These are phyloP conservation scores for Pichia inconspicua DNA, from an alignment of 1,139 yeast species.

Conservation along the genomic window DNA sequence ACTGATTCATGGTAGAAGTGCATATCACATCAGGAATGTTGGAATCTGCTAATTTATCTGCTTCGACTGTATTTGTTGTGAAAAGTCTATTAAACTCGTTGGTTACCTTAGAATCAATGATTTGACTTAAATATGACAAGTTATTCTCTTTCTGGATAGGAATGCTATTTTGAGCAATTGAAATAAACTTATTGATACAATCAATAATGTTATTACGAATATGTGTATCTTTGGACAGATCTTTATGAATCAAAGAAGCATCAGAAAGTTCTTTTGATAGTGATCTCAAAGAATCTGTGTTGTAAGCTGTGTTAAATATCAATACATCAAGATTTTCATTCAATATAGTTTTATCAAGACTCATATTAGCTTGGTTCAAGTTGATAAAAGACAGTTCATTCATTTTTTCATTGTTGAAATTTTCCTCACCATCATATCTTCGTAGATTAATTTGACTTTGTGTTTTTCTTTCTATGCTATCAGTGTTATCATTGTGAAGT, in stretches of 20 bases:
- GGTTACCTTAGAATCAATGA: constrained; percentile 15
- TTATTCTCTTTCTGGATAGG: constrained; percentile 13
- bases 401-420: not conserved
- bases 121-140: constrained; percentile 18
- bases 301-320: not conserved
- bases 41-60: constrained; percentile 8
- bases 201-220: constrained; percentile 2
- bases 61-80: not conserved
- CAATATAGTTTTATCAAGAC: not conserved
- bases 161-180: constrained; percentile 3
- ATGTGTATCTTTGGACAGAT: not conserved
- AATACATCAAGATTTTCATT: not conserved
- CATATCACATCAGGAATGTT: constrained; percentile 23
- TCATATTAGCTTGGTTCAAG: not conserved
- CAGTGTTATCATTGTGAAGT: not conserved
- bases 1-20: constrained; percentile 19
- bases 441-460: not conserved
- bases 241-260: not conserved
- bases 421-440: not conserved
- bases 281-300: not conserved
- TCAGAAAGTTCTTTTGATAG: not conserved
- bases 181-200: constrained; percentile 10
- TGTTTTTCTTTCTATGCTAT: not conserved
- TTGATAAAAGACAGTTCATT: not conserved
- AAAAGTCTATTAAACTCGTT: constrained; percentile 16